Conservation (phyloP, 805 yeast species). For the Monosporozyma unispora region DNA sequence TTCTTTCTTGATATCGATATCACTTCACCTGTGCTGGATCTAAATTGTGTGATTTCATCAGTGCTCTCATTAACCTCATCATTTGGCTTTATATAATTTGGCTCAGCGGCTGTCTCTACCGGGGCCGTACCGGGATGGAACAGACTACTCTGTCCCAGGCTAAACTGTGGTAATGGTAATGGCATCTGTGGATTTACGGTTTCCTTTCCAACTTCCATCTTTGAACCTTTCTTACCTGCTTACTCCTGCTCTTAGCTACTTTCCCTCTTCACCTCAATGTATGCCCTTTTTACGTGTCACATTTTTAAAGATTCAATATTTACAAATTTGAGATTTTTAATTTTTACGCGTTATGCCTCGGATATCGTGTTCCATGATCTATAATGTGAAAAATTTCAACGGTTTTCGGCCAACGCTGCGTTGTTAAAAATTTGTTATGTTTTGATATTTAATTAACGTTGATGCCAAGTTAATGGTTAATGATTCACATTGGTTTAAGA, state of each 20-base stretch:
- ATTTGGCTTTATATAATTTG: neutral
- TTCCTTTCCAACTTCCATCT: neutral
- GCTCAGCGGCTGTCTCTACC: neutral
- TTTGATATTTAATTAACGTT: neutral
- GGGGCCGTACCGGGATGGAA: neutral
- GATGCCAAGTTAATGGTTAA: neutral
- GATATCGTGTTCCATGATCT: neutral
- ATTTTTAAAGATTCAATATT: neutral
- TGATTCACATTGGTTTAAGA: neutral
- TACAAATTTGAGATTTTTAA: neutral
- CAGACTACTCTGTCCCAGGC: constrained; percentile 1
- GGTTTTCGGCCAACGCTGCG: neutral
- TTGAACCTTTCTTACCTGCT: too few relatives aligned
- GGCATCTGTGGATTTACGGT: neutral
- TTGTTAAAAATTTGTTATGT: neutral
- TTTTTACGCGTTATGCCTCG: neutral
- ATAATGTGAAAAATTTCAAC: neutral
- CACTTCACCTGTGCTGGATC: constrained; percentile 2
- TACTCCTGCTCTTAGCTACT: too few relatives aligned
- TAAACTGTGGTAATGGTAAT: neutral
- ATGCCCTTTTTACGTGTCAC: neutral
- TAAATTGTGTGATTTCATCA: neutral
- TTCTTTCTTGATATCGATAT: neutral
- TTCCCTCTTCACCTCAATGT: too few relatives aligned
- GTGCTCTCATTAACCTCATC: neutral